Conservation (phyloP, 1,284 basidiomycete species). For the Fistulinella staudtii region DNA sequence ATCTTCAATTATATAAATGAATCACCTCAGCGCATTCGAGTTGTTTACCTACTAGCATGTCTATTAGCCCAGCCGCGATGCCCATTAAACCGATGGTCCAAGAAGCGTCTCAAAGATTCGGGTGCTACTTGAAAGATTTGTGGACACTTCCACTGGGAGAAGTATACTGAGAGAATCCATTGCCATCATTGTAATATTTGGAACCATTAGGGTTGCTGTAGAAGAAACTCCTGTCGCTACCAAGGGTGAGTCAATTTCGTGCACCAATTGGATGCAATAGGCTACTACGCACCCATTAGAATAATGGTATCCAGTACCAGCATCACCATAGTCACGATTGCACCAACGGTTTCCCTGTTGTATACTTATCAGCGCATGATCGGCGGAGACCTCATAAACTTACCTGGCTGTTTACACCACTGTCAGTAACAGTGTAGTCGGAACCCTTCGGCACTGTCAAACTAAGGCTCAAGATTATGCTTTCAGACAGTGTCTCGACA, state of each 20-base stretch:
- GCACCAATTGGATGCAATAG: neutral
- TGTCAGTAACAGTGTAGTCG: constrained; percentile 41
- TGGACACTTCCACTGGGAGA: constrained; percentile 40
- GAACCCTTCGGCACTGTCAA: constrained; percentile 18
- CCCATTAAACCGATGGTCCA: too few relatives aligned
- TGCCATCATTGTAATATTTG: constrained; percentile 52
- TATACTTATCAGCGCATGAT: neutral
- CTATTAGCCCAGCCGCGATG: too few relatives aligned
- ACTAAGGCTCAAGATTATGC: too few relatives aligned
- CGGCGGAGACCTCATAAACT: constrained; percentile 2
- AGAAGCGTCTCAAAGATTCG: too few relatives aligned
- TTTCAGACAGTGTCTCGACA: too few relatives aligned
- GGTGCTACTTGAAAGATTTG: too few relatives aligned
- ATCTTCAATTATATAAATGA: too few relatives aligned
- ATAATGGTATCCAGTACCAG: constrained; percentile 51
- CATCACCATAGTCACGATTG: constrained; percentile 41
- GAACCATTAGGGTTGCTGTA: constrained; percentile 59
- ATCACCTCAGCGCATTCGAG: too few relatives aligned
- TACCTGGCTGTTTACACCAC: constrained; percentile 51
- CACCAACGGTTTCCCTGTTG: constrained; percentile 56
- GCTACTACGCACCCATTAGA: constrained; percentile 44
- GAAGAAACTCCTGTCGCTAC: constrained; percentile 55
- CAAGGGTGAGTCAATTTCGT: neutral
- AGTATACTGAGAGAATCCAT: constrained; percentile 49
- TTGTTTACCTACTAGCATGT: too few relatives aligned